A percentile compares a stretch with the other conserved stretches of the same genome.
phyloP scores from a whole-genome alignment of 192 early-diverging fungal genomes.

The Backusella luteola region DNA sequence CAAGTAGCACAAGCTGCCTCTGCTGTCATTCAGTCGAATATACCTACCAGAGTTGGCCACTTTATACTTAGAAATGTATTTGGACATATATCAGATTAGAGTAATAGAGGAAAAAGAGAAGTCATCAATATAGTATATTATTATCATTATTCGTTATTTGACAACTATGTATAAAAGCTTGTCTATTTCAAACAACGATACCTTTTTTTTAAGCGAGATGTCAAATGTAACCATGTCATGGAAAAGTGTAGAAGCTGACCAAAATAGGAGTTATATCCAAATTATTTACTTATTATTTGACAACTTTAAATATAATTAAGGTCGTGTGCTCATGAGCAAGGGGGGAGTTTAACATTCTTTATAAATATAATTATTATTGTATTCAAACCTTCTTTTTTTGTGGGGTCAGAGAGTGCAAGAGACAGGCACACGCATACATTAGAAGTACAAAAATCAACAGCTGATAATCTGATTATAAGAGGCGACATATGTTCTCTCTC shows the following conservation, averaged over 20 bases:
- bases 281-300: neutral
- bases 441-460: neutral
- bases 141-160: neutral
- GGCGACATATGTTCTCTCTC: neutral
- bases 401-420: neutral
- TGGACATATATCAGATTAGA: neutral
- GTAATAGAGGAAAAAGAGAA: neutral
- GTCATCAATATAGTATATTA: neutral
- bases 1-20: neutral
- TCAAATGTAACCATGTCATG: neutral
- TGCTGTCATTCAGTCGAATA: conserved; percentile 1
- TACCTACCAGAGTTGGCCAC: neutral
- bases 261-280: neutral
- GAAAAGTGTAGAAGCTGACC: neutral
- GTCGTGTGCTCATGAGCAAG: neutral
- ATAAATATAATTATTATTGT: neutral
- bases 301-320: neutral
- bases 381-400: conserved; percentile 3
- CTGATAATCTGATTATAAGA: conserved; percentile 1
- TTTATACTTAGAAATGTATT: conserved; percentile 7
- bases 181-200: neutral
- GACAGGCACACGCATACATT: neutral
- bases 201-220: neutral
- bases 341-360: neutral
- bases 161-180: neutral